Evolutionary conservation across 805 yeast genomes (phyloP).

Genomic region (Wickerhamomyces rabaulensis): DNA sequence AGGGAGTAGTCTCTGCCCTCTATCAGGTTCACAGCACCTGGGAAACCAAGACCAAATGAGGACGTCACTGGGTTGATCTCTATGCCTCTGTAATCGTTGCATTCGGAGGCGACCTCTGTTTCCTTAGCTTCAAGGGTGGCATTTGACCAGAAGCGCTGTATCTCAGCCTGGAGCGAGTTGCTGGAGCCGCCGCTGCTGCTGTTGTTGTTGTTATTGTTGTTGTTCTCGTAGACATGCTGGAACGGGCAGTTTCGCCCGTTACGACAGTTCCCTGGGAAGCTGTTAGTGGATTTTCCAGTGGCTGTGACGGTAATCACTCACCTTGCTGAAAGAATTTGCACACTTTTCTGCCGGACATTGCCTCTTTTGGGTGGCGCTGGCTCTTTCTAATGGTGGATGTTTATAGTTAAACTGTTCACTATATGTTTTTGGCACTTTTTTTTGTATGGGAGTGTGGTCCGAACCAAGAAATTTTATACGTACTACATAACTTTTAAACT

Average conservation of each 20-base stretch:
- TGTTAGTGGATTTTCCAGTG: not conserved
- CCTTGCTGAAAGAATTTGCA: conserved; percentile 42
- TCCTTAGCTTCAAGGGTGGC: conserved; percentile 20
- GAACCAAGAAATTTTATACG: not conserved
- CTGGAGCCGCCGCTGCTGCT: not conserved
- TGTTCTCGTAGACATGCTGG: conserved; percentile 32
- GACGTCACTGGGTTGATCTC: conserved; percentile 29
- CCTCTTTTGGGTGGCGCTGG: not conserved
- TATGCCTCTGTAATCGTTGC: conserved; percentile 17
- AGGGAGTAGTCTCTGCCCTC: conserved; percentile 46
- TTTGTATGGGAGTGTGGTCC: not conserved
- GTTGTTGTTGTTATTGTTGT: conserved; percentile 6
- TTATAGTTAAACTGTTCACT: no score
- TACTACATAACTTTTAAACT: no score
- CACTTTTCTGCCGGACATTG: conserved; percentile 27
- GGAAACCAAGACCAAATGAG: conserved; percentile 43
- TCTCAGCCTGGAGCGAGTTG: conserved; percentile 7
- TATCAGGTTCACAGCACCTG: conserved; percentile 45
- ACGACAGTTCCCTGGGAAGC: conserved; percentile 28
- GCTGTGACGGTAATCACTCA: not conserved
- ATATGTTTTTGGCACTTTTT: no score
- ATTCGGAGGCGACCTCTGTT: conserved; percentile 24
- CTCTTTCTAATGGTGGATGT: no score
- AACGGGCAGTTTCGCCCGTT: conserved; percentile 39
- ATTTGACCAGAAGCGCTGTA: conserved; percentile 22